phyloP scores from a whole-genome alignment of 768 basidiomycete genomes.

The Albatrellus ellisii region DNA sequence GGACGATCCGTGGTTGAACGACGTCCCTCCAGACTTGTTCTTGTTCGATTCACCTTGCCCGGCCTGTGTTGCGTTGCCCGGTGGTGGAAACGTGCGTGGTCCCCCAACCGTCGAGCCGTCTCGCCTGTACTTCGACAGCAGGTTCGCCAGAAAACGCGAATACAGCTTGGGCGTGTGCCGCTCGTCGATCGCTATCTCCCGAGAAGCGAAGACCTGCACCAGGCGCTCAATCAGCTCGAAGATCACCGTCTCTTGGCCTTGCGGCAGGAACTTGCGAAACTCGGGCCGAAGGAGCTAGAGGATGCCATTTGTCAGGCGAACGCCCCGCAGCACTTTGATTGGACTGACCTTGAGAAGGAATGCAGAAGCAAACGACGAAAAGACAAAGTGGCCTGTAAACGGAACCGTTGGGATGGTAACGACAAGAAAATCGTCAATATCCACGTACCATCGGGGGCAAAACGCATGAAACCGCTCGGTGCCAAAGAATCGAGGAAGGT shows the following conservation, averaged over 20 bases:
- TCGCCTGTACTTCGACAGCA: slow-evolving; percentile 39
- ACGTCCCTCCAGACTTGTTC: not conserved
- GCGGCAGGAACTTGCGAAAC: slow-evolving; percentile 46
- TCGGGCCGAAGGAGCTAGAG: slow-evolving; percentile 67
- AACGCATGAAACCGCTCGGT: slow-evolving; percentile 17
- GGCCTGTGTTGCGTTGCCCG: slow-evolving; percentile 5
- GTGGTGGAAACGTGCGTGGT: slow-evolving; percentile 7
- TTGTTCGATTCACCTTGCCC: not conserved
- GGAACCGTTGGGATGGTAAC: not conserved
- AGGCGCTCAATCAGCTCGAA: slow-evolving; percentile 49
- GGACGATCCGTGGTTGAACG: not conserved
- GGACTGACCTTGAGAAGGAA: slow-evolving; percentile 63
- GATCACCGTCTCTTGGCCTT: slow-evolving; percentile 48
- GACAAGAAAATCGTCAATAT: not conserved
- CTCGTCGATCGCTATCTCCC: slow-evolving; percentile 67
- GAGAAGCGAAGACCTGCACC: slow-evolving; percentile 51
- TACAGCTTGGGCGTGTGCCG: slow-evolving; percentile 74
- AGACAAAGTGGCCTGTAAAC: slow-evolving; percentile 14
- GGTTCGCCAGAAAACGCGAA: slow-evolving; percentile 61
- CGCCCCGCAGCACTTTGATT: not conserved
- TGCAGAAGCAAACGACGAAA: slow-evolving; percentile 40
- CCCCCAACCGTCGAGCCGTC: slow-evolving; percentile 11
- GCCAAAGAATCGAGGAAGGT: slow-evolving; percentile 10
- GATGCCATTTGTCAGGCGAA: not conserved
- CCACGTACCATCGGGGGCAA: slow-evolving; percentile 17